Evolutionary conservation across 2,329 filamentous ascomycete genomes (phyloP).

Genomic region (Diaporthe citriasiana): DNA sequence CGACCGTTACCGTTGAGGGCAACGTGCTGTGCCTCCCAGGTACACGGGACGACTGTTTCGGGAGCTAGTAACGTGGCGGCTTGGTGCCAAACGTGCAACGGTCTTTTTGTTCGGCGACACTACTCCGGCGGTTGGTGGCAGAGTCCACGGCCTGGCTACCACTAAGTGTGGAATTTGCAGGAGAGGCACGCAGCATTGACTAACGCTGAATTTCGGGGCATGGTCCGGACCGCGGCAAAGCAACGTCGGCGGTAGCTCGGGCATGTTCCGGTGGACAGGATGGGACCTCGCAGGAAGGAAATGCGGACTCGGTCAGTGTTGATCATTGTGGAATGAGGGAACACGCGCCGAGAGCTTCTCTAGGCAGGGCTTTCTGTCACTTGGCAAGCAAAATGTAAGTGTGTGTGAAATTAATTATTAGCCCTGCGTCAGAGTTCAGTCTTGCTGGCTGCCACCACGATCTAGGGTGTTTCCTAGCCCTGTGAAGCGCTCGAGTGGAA

Average conservation of each 20-base stretch:
- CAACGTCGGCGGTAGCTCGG: conserved; percentile 7
- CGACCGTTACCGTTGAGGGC: conserved; percentile 19
- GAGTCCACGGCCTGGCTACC: background rate
- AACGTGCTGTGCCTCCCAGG: conserved; percentile 8
- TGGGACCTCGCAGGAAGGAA: background rate
- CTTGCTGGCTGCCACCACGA: background rate
- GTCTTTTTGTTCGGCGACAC: background rate
- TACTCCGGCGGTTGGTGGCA: background rate
- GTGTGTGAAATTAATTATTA: background rate
- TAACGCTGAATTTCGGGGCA: conserved; percentile 1
- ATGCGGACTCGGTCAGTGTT: background rate
- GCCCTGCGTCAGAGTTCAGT: background rate
- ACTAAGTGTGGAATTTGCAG: background rate
- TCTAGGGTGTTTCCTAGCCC: background rate
- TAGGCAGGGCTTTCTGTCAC: background rate
- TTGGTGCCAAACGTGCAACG: conserved; percentile 16
- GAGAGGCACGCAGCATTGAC: conserved; percentile 5
- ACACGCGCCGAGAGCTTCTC: background rate
- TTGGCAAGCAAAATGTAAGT: background rate
- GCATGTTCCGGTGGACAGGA: conserved; percentile 24
- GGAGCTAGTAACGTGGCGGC: conserved; percentile 8
- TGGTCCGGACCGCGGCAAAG: conserved; percentile 8
- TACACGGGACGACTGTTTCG: conserved; percentile 9
- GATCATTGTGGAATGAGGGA: background rate
- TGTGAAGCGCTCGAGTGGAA: background rate